These are phyloP conservation scores for Rhizophlyctis rosea DNA, from an alignment of 192 early-diverging fungal genomes.

Conservation along the genomic window DNA sequence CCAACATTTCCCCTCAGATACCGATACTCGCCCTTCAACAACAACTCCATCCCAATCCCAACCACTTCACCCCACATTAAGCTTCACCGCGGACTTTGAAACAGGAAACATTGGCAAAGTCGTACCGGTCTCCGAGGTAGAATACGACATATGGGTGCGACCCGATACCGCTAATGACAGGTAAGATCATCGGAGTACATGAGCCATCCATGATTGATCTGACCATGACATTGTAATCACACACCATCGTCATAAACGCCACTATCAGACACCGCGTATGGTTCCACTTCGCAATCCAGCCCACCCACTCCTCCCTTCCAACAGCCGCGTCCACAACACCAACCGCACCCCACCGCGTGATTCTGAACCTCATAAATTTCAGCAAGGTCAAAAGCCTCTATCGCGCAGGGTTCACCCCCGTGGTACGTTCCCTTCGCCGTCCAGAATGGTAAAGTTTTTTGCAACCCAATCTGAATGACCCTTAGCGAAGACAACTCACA, in stretches of 20 bases:
- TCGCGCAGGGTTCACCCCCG: constrained; percentile 3
- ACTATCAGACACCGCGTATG: constrained; percentile 8
- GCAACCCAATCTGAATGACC: too few species aligned
- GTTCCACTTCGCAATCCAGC: constrained; percentile 5
- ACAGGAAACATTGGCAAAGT: constrained; percentile 11
- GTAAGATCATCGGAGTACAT: not conserved
- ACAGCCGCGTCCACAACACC: too few species aligned
- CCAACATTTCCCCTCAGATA: too few species aligned
- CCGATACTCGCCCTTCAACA: too few species aligned
- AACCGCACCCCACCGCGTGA: constrained; percentile 3
- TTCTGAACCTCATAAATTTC: constrained; percentile 11
- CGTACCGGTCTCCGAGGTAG: constrained; percentile 4
- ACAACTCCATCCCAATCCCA: not conserved
- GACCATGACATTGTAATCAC: too few species aligned
- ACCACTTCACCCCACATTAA: not conserved
- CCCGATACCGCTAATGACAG: constrained; percentile 5
- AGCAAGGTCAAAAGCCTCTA: constrained; percentile 9
- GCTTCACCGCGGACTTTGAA: constrained; percentile 1
- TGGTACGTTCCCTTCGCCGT: not conserved
- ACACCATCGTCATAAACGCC: too few species aligned
- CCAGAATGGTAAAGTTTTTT: constrained; percentile 16
- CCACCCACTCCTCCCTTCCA: constrained; percentile 3
- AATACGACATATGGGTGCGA: constrained; percentile 8
- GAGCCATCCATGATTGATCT: not conserved
- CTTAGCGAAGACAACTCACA: not conserved